Percentiles rank a stretch among this genome's conserved stretches.
Conservation (phyloP, 1,284 basidiomycete species). For the Earliella scabrosa region DNA sequence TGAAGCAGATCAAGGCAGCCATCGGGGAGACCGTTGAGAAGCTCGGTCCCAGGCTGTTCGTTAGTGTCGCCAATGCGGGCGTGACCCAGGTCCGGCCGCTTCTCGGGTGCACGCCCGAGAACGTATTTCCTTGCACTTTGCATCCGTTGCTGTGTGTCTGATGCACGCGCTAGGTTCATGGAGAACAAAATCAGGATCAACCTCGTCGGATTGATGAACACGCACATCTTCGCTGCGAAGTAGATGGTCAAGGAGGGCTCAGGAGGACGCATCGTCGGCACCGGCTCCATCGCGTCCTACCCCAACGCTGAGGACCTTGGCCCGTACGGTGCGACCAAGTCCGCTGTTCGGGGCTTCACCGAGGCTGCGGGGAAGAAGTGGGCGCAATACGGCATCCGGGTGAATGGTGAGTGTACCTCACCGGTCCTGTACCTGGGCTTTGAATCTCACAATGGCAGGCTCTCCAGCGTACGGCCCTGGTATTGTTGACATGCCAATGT, state of each 20-base stretch:
- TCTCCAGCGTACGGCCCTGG: conserved; percentile 40
- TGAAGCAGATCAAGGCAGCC: conserved; percentile 38
- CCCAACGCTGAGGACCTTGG: conserved; percentile 38
- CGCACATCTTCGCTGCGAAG: conserved; percentile 41
- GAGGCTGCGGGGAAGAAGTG: conserved; percentile 42
- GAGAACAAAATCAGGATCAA: conserved; percentile 40
- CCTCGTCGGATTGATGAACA: conserved; percentile 39
- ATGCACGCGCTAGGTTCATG: too few relatives aligned
- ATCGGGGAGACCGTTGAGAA: conserved; percentile 37
- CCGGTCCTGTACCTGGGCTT: background rate
- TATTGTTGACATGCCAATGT: conserved; percentile 42
- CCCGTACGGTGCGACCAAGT: conserved; percentile 45
- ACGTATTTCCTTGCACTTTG: too few relatives aligned
- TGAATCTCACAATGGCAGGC: background rate
- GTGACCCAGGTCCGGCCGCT: conserved; percentile 38
- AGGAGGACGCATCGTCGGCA: conserved; percentile 46
- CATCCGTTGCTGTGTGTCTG: too few relatives aligned
- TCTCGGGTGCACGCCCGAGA: conserved; percentile 38
- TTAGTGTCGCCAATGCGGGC: conserved; percentile 46
- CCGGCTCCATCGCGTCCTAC: conserved; percentile 39
- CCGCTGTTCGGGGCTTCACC: conserved; percentile 46
- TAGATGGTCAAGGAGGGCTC: conserved; percentile 48
- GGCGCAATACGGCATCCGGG: conserved; percentile 38
- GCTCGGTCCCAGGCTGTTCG: conserved; percentile 38
- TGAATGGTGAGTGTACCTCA: conserved; percentile 31